phyloP scores from a whole-genome alignment of 2,329 filamentous ascomycete genomes.

The Colletotrichum caudatum region DNA sequence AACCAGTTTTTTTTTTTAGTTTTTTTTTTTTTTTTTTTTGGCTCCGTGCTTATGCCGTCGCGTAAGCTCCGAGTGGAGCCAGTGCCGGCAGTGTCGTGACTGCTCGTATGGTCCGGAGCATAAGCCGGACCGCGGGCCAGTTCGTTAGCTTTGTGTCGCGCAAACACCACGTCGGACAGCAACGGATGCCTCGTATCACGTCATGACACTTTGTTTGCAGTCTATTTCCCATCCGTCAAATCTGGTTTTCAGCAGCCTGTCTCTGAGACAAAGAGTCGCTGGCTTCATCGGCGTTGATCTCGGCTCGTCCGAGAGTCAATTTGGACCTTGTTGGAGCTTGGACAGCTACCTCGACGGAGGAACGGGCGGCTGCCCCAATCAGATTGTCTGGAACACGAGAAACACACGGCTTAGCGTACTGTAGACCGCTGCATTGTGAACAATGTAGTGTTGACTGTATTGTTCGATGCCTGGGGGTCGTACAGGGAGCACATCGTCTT shows the following conservation, averaged over 20 bases:
- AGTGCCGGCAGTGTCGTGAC: neutral
- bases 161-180: too few relatives aligned
- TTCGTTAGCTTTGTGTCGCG: too few relatives aligned
- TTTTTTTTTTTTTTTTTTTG: neutral
- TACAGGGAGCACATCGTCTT: neutral
- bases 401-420: neutral
- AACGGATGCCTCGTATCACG: too few relatives aligned
- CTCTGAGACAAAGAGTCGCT: neutral
- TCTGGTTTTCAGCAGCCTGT: neutral
- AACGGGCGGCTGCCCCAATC: constrained; percentile 13
- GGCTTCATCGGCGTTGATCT: neutral
- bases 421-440: too few relatives aligned
- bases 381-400: constrained; percentile 11
- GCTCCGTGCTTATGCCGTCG: neutral
- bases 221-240: neutral
- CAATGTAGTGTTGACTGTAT: too few relatives aligned
- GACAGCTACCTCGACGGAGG: neutral
- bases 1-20: neutral
- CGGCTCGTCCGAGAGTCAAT: constrained; percentile 15
- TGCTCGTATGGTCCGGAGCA: neutral
- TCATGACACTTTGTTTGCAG: too few relatives aligned
- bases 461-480: too few relatives aligned
- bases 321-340: neutral
- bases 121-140: neutral
- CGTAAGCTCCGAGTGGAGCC: neutral